phyloP scores from a whole-genome alignment of 345 rosid species.

The Stellera chamaejasme region DNA sequence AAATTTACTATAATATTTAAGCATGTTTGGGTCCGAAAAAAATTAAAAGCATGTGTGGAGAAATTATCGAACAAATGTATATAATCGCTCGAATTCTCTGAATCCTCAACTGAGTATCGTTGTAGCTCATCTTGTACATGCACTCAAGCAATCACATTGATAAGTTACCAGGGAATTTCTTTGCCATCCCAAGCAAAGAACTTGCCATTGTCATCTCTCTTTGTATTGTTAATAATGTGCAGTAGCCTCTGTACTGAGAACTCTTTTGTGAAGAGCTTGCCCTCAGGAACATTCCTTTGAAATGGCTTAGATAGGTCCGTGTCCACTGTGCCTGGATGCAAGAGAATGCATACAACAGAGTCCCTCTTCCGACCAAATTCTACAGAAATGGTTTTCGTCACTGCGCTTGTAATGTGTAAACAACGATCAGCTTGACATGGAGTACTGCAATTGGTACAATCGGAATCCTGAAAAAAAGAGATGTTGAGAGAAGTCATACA shows the following conservation, averaged over 20 bases:
- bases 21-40: no score
- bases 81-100: no score
- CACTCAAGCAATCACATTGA: not conserved
- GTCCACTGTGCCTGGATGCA: constrained; percentile 97
- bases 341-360: constrained; percentile 61
- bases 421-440: not conserved
- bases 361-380: constrained; percentile 76
- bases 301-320: constrained; percentile 86
- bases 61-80: no score
- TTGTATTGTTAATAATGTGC: constrained; percentile 54
- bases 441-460: not conserved
- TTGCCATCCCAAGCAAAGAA: constrained; percentile 98
- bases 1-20: no score
- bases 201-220: constrained; percentile 62
- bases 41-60: no score
- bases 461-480: constrained; percentile 1
- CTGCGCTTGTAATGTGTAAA: constrained; percentile 27
- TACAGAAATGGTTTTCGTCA: constrained; percentile 58
- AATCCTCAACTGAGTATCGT: no score
- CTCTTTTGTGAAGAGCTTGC: constrained; percentile 77
- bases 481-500: constrained; percentile 26
- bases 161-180: constrained; percentile 68
- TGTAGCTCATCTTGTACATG: not conserved
- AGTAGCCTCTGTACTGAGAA: constrained; percentile 71
- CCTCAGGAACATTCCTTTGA: constrained; percentile 71